phyloP scores from a whole-genome alignment of 306 rosid species.

The Cucumis sativus region Cucumber_9930_V3 NC_026657.2:22547501-22548000 shows the following conservation, averaged over 20 bases:
- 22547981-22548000: conserved; percentile 86
- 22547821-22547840: conserved; percentile 28
- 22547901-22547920: conserved; percentile 50
- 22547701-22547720: conserved; percentile 38
- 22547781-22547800: conserved; percentile 21
- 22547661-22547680: conserved; percentile 41
- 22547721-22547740: conserved; percentile 44
- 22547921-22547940: conserved; percentile 35
- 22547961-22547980: conserved; percentile 47
- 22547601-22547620: conserved; percentile 8
- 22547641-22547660: conserved; percentile 92
- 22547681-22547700: conserved; percentile 23
- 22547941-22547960: conserved; percentile 23
- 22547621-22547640: conserved; percentile 14
- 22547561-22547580: neutral
- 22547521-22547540: neutral
- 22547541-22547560: neutral
- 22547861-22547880: conserved; percentile 24
- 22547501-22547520: conserved; percentile 12
- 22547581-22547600: conserved; percentile 4
- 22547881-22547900: conserved; percentile 46
- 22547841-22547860: conserved; percentile 39
- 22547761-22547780: conserved; percentile 24
- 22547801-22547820: conserved; percentile 46
- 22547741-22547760: conserved; percentile 35